Percentiles rank a stretch among this genome's conserved stretches.
Evolutionary conservation across 176 grass and related monocot genomes (phyloP).

Genomic region (Chrysopogon serrulatus): DNA sequence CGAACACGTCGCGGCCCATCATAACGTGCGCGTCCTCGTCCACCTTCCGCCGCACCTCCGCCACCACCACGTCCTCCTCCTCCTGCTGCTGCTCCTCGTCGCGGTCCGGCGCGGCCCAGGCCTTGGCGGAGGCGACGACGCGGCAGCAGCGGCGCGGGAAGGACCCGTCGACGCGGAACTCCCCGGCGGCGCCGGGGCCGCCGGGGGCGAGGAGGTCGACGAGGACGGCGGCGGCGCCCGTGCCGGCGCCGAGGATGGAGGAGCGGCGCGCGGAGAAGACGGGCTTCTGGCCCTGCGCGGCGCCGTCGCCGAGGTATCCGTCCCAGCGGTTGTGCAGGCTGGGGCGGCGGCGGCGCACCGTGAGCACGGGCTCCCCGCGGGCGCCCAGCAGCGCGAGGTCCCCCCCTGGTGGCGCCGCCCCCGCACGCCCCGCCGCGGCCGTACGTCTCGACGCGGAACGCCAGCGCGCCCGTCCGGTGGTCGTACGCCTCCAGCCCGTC

Average conservation of each 20-base stretch:
- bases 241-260: constrained; percentile 69
- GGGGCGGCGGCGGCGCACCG: constrained; percentile 67
- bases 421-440: constrained; percentile 33
- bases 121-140: constrained; percentile 34
- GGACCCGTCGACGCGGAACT: constrained; percentile 82
- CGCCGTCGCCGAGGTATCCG: constrained; percentile 69
- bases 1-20: constrained; percentile 77
- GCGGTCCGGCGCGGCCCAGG: background rate
- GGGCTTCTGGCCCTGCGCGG: constrained; percentile 28
- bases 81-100: background rate
- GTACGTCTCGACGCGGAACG: constrained; percentile 90
- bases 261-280: constrained; percentile 80
- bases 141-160: constrained; percentile 79
- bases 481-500: constrained; percentile 93
- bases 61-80: constrained; percentile 40
- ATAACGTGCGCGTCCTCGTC: constrained; percentile 69
- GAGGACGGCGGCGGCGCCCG: constrained; percentile 48
- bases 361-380: constrained; percentile 52
- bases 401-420: constrained; percentile 38
- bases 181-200: background rate
- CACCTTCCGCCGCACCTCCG: constrained; percentile 83
- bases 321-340: constrained; percentile 97
- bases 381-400: constrained; percentile 74
- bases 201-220: constrained; percentile 34
- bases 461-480: constrained; percentile 64